These are phyloP conservation scores for Scheffersomyces insectosa DNA, from an alignment of 1,139 yeast genomes.

Conservation along the genomic window DNA sequence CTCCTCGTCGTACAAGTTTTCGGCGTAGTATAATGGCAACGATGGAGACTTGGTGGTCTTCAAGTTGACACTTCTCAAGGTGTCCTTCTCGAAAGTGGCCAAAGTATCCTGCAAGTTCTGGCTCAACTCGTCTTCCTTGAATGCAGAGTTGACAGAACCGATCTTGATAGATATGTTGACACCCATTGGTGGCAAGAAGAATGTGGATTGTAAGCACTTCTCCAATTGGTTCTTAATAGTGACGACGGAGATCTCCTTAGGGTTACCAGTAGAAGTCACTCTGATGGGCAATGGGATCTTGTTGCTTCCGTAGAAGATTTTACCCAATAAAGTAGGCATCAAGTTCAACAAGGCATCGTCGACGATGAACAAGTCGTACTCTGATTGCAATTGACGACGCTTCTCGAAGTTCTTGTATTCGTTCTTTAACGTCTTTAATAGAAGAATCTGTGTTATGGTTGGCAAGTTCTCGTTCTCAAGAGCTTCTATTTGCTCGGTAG, in stretches of 20 bases:
- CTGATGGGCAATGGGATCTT: slow-evolving; percentile 76
- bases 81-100: slow-evolving; percentile 43
- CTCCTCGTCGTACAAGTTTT: slow-evolving; percentile 50
- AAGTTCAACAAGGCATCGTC: slow-evolving; percentile 81
- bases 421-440: slow-evolving; percentile 61
- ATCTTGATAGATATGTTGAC: slow-evolving; percentile 64
- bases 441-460: slow-evolving; percentile 47
- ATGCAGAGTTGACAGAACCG: slow-evolving; percentile 53
- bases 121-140: slow-evolving; percentile 32
- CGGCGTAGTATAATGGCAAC: slow-evolving; percentile 76
- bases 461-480: slow-evolving; percentile 58
- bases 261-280: slow-evolving; percentile 38
- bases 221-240: slow-evolving; percentile 61
- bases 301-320: slow-evolving; percentile 60
- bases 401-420: slow-evolving; percentile 70
- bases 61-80: slow-evolving; percentile 61
- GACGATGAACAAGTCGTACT: slow-evolving; percentile 73
- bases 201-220: slow-evolving; percentile 59
- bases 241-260: slow-evolving; percentile 50
- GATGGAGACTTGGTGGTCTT: slow-evolving; percentile 78
- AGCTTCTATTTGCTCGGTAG: slow-evolving; percentile 57
- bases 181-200: slow-evolving; percentile 74
- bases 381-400: slow-evolving; percentile 60
- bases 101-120: slow-evolving; percentile 62
- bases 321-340: slow-evolving; percentile 82